Evolutionary conservation across 2,329 filamentous ascomycete species (phyloP), one percentile per base, ranked within the genome.

Genomic region (Hypoxylon sp.): DNA sequence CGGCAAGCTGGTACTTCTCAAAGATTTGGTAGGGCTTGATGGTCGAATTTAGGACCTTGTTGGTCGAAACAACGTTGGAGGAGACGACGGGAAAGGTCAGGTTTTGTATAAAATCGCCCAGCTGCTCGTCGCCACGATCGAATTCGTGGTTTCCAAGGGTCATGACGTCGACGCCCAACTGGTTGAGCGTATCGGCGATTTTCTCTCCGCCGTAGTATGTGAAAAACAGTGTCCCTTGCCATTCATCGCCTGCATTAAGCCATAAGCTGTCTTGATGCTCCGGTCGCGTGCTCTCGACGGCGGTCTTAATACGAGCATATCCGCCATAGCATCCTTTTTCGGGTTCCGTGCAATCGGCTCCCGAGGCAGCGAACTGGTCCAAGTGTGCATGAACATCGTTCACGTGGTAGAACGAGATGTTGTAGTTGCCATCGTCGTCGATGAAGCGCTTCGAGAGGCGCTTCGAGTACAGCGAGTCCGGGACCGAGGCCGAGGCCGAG

Each of bases 341-440:
- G 0, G 83, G 80, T 21, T 78, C 73, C 0, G 78, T 81, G 75
- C 86, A 89, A 73, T 88, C 85, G 9, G 83, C 83, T 51, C 86
- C 86, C 0, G 83, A 83, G 11, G 81, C 79, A 23, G 80, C 77
- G 72, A 84, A 89, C 71, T 88, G 74, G 68, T 88, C 86, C 15
- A 89, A 76, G 69, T 89, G 87, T 11, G 87, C 81, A 69, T 89
- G 87, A 11, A 89, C 84, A 69, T 89, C 86, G 68, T 89, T 89
- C 77, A 89, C 80, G 70, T 89, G 87, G 74, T 88, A 88, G 75
- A 88, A 88, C 5, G 85, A 83, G 55, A 85, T 79, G 68, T 84
- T 84, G 69, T 79, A 83, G 64, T 84, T 77, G 29, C 81, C 81
- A 3, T 76, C 68, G 20, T 71, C 70, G 63, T 83, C 78, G 42